Evolutionary conservation across 306 rosid genomes (phyloP), one percentile per base, ranked within the genome.

Genomic region (Inga leiocalycina): DNA sequence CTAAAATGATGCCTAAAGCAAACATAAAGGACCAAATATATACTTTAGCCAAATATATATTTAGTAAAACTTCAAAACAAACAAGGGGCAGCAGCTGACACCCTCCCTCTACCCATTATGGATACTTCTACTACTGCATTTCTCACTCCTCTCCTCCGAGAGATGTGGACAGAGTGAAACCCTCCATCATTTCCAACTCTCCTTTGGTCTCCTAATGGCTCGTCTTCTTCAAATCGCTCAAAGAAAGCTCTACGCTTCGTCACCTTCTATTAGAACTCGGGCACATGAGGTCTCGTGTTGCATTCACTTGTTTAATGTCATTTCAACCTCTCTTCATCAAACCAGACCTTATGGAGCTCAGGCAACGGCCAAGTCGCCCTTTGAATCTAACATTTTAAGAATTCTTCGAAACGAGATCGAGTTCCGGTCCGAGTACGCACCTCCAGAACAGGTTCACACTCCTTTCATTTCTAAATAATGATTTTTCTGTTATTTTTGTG

Each of bases 381-480:
- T 93, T 85, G 89, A 90, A 22, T 86, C 94, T 14, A 92, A 89
- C 91, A 88, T 92, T 57, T 67, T 92, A 64, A 85, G 97, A 85
- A 82, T 92, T 22, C 91, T 93, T n/a, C 86, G 86, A 9, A 89
- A 85, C 79, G 97, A 93, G 79, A 88, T 92, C 32, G 85, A 86
- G 78, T 91, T 87, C 86, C 93, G 87, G 46, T 78, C 62, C 48
- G 89, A 88, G 9, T 90, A 82, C 76, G 93, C 95, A 54, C 97
- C 95, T 80, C 93, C 93, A 3, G 81, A 88, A 7, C 91, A 92
- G 98, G 99, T 93, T 89, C 61, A 54, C 79, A 20, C 15, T 10
- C 67, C 22, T 65, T 27, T 71, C 35, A 22, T 71, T 70, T 43
- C 52, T n/a, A 4, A 37, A 69, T 8, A 14, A 39, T 41, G 16